Base-by-base conservation (phyloP, 495 filamentous ascomycete species). In the Aspergillus olivimuriae region DNA sequence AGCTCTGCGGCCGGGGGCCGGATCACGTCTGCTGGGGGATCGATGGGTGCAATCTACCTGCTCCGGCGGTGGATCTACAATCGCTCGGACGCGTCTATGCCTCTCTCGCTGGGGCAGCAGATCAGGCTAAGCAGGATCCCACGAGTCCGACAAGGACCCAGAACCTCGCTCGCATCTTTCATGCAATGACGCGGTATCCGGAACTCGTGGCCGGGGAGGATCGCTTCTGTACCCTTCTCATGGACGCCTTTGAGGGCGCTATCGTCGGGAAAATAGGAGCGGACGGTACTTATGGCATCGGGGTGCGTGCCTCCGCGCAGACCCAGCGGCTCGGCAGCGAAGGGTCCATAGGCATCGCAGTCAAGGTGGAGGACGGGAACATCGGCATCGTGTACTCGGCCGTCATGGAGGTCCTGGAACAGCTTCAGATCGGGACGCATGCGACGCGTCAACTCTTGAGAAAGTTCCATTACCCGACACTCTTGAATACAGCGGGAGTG, bases 291-390 rank as follows among this genome's bases (percentile, higher is more conserved):
- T 69, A 69, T 43, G 58, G 57, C 15, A 51, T 68, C 24, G 64
- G 55, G 0, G 36, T 71, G 6, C 50, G 55, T 28, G 53, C 46
- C 26, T 62, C 61, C n/a, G 52, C 56, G 19, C 30, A 55, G 7
- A 69, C 64, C 6, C 50, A 37, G 6, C 34, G 23, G 23, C 41
- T 65, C 6, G 64, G 68, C 4, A 57, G 50, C 0, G 23, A 54
- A 6, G 61, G 62, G 8, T 54, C 47, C 1, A 46, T 68, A 35
- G 68, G 64, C 0, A 60, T 69, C 40, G 56, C 68, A 0, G 57
- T 71, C 20, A 69, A 71, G 39, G 56, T 69, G 21, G 66, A 69
- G 37, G 68, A 69, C 48, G 62, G 68, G 0, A 67, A 60, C 46
- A 51, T 59, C 10, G 39, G n/a, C 2, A 51, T 60, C 16, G 53